These are phyloP conservation scores for Coleophoma crateriformis DNA, from an alignment of 2,329 filamentous ascomycete species.

Conservation along the genomic window DNA sequence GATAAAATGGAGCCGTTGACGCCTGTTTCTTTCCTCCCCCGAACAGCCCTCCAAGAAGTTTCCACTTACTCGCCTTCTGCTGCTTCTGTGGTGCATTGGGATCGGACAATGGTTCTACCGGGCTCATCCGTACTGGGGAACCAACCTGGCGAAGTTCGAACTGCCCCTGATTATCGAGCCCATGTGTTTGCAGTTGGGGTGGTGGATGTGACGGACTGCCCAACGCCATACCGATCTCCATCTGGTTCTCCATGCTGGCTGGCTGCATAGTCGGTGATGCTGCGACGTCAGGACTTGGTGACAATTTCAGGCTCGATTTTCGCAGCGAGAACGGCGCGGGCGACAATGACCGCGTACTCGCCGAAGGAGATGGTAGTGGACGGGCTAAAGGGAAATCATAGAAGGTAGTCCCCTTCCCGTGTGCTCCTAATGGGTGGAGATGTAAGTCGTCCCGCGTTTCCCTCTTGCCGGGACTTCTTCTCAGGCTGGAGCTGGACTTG, in stretches of 20 bases:
- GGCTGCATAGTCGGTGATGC: slow-evolving; percentile 11
- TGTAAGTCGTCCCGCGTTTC: slow-evolving; percentile 25
- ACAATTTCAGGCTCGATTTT: slow-evolving; percentile 6
- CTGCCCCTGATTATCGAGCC: slow-evolving; percentile 6
- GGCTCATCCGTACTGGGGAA: slow-evolving; percentile 16
- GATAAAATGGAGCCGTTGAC: slow-evolving; percentile 21
- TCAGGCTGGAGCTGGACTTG: slow-evolving; percentile 6
- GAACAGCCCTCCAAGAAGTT: slow-evolving; percentile 49
- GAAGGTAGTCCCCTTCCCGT: slow-evolving; percentile 20
- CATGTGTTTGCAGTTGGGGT: slow-evolving; percentile 8
- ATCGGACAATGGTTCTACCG: slow-evolving; percentile 5
- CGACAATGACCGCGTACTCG: slow-evolving; percentile 9
- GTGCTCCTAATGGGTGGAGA: slow-evolving; percentile 20
- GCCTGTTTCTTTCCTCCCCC: slow-evolving; percentile 32
- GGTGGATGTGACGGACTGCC: slow-evolving; percentile 55
- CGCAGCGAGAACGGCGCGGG: slow-evolving; percentile 6
- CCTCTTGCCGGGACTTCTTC: slow-evolving; percentile 16
- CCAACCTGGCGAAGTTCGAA: slow-evolving; percentile 1
- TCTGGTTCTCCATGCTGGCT: slow-evolving; percentile 8
- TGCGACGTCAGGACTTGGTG: slow-evolving; percentile 9
- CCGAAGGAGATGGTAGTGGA: slow-evolving; percentile 15
- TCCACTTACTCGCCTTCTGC: slow-evolving; percentile 49
- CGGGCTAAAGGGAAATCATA: slow-evolving; percentile 22
- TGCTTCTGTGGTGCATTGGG: slow-evolving; percentile 8
- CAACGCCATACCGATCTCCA: slow-evolving; percentile 64